Evolutionary conservation across 2,329 filamentous ascomycete genomes (phyloP).

Genomic region (Fusarium decemcellulare): DNA sequence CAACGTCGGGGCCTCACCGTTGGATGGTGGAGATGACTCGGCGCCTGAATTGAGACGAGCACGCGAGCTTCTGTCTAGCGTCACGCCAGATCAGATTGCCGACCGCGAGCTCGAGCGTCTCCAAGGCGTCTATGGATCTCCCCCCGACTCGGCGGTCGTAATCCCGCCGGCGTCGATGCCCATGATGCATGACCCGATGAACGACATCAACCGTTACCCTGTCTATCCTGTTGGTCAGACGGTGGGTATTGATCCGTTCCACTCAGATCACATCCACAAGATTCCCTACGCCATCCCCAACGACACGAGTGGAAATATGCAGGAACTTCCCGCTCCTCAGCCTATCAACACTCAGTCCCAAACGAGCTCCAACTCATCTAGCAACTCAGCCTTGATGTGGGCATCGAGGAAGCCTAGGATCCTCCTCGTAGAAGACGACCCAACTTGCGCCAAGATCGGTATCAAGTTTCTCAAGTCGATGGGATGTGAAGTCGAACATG

Average conservation of each 20-base stretch:
- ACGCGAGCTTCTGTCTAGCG: constrained; percentile 68
- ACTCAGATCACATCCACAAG: constrained; percentile 93
- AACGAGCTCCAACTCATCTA: constrained; percentile 39
- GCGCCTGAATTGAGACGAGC: constrained; percentile 69
- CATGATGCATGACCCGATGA: constrained; percentile 68
- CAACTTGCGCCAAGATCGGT: constrained; percentile 76
- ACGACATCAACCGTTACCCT: constrained; percentile 71
- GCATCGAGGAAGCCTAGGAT: constrained; percentile 80
- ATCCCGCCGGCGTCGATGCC: constrained; percentile 59
- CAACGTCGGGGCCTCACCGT: constrained; percentile 55
- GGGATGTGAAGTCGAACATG: constrained; percentile 77
- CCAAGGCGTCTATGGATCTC: constrained; percentile 67
- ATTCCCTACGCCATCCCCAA: constrained; percentile 87
- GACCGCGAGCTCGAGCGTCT: constrained; percentile 70
- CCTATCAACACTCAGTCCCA: constrained; percentile 46
- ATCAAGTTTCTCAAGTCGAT: constrained; percentile 77
- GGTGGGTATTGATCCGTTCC: constrained; percentile 94
- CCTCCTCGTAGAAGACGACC: constrained; percentile 88
- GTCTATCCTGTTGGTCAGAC: constrained; percentile 94
- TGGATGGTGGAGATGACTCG: constrained; percentile 63
- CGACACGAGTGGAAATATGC: constrained; percentile 57
- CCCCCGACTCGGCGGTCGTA: constrained; percentile 65
- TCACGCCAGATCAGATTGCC: constrained; percentile 65
- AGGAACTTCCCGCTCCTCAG: constrained; percentile 59
- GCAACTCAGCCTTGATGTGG: constrained; percentile 65